A percentile compares a stretch with the other conserved stretches of the same genome.
These are phyloP conservation scores for Lactuca saligna DNA, from an alignment of 129 eudicot genomes.

Conservation along the genomic window DNA sequence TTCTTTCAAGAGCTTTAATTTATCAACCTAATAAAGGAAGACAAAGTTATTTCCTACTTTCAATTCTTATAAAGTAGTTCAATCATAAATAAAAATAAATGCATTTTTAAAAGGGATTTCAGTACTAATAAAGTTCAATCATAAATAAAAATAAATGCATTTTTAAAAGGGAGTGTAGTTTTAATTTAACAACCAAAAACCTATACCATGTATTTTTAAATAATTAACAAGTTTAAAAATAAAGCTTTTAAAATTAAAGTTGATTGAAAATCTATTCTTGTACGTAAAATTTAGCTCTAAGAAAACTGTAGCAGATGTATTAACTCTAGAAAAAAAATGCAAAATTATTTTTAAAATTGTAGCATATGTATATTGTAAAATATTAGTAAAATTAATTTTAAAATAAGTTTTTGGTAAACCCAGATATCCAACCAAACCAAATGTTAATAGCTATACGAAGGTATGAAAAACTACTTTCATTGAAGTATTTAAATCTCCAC, in stretches of 20 bases:
- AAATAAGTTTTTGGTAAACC: neutral
- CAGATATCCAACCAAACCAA: neutral
- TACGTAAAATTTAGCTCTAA: neutral
- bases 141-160: neutral
- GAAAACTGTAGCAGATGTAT: neutral
- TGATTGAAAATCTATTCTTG: too few species aligned
- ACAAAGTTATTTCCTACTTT: constrained; percentile 26
- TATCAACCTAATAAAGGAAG: constrained; percentile 23
- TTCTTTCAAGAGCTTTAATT: constrained; percentile 16
- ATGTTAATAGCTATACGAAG: too few species aligned
- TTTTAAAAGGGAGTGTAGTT: neutral
- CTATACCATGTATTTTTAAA: neutral
- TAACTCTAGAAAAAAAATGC: too few species aligned
- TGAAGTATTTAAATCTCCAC: too few species aligned
- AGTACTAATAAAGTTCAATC: neutral
- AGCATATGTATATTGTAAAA: too few species aligned
- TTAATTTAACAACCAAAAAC: neutral
- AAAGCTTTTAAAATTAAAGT: neutral
- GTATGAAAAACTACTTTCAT: too few species aligned
- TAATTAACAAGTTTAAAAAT: neutral
- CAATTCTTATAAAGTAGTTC: neutral
- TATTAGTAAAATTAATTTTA: too few species aligned
- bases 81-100: too few species aligned
- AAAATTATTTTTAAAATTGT: too few species aligned
- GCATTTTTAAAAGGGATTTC: neutral